phyloP scores from a whole-genome alignment of 176 grass and related monocot genomes.

The sorghum (Sorghum bicolor) region Sorghum_bicolor_NCBIv3 NC_012877.2:58068501-58069000 shows the following conservation, averaged over 20 bases:
- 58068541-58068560: conserved; percentile 16
- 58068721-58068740: conserved; percentile 87
- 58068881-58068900: not conserved
- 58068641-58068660: not conserved
- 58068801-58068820: too few relatives aligned
- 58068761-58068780: conserved; percentile 70
- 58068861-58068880: not conserved
- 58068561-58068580: conserved; percentile 2
- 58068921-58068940: conserved; percentile 95
- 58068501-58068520: not conserved
- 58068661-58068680: not conserved
- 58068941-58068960: conserved; percentile 86
- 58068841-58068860: not conserved
- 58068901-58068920: conserved; percentile 89
- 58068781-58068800: conserved; percentile 2
- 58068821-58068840: not conserved
- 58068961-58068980: conserved; percentile 96
- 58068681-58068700: conserved; percentile 40
- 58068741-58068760: conserved; percentile 75
- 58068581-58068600: conserved; percentile 50
- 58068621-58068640: conserved; percentile 36
- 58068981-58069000: not conserved
- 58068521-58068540: not conserved
- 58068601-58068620: conserved; percentile 1
- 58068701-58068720: conserved; percentile 77